Evolutionary conservation across 2,329 filamentous ascomycete species (phyloP).

Genomic region (Hysterium pulicare): DNA sequence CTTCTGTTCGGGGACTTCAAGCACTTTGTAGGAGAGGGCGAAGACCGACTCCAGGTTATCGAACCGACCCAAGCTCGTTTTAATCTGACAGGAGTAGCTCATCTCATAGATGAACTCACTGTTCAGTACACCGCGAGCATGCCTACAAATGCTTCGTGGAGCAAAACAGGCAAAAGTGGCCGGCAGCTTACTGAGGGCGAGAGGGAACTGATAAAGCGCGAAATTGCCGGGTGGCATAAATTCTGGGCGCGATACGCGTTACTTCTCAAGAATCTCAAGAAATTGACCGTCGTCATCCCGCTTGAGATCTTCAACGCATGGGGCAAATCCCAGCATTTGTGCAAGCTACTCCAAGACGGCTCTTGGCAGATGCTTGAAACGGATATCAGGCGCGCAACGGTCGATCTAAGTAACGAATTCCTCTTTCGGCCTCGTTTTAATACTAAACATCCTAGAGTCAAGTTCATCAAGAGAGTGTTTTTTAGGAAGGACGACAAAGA

Average conservation of each 20-base stretch:
- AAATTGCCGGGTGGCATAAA: slow-evolving; percentile 32
- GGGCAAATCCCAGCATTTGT: slow-evolving; percentile 19
- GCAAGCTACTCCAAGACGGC: slow-evolving; percentile 18
- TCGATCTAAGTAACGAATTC: slow-evolving; percentile 7
- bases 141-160: slow-evolving; percentile 27
- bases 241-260: slow-evolving; percentile 35
- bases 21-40: slow-evolving; percentile 23
- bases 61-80: slow-evolving; percentile 31
- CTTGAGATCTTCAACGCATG: slow-evolving; percentile 33
- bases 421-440: slow-evolving; percentile 19
- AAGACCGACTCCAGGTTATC: slow-evolving; percentile 22
- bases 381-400: slow-evolving; percentile 13
- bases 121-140: slow-evolving; percentile 34
- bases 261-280: slow-evolving; percentile 35
- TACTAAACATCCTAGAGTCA: slow-evolving; percentile 18
- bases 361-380: slow-evolving; percentile 33
- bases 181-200: slow-evolving; percentile 24
- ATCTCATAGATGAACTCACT: slow-evolving; percentile 34
- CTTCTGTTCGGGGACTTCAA: slow-evolving; percentile 37
- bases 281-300: slow-evolving; percentile 29
- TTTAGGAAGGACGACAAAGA: slow-evolving; percentile 24
- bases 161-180: slow-evolving; percentile 8
- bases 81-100: slow-evolving; percentile 28
- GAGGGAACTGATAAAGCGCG: slow-evolving; percentile 25
- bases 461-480: slow-evolving; percentile 33